Evolutionary conservation across 2,329 filamentous ascomycete species (phyloP).

Genomic region (Fusarium secorum): DNA sequence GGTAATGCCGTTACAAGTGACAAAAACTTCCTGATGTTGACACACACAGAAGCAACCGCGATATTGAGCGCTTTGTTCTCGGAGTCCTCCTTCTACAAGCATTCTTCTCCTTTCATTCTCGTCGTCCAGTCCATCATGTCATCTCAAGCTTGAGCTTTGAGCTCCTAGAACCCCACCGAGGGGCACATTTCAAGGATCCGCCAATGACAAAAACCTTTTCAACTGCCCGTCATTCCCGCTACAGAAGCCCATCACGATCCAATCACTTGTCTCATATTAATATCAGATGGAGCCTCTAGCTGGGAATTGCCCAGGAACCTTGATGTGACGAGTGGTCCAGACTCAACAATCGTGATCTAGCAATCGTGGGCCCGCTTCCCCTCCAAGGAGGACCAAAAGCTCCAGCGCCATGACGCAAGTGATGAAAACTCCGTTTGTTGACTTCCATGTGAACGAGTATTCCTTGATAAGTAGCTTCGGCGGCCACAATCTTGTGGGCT

Average conservation of each 20-base stretch:
- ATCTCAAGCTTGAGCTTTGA: constrained; percentile 1
- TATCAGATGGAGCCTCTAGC: constrained; percentile 27
- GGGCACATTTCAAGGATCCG: constrained; percentile 17
- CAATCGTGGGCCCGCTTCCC: constrained; percentile 14
- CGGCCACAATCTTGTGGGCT: not conserved
- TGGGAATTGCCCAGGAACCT: constrained; percentile 23
- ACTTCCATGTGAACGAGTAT: not conserved
- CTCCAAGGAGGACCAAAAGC: constrained; percentile 24
- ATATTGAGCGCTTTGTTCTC: not conserved
- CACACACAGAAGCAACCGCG: not conserved
- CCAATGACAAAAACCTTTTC: constrained; percentile 22
- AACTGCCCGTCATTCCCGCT: constrained; percentile 26
- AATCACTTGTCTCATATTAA: constrained; percentile 33
- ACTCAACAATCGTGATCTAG: constrained; percentile 30
- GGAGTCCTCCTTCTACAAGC: not conserved
- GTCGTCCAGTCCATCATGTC: constrained; percentile 16
- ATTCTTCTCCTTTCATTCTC: not conserved
- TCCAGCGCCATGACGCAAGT: constrained; percentile 23
- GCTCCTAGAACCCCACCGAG: constrained; percentile 32
- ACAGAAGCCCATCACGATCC: constrained; percentile 18
- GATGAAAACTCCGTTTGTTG: not conserved
- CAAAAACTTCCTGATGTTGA: constrained; percentile 15
- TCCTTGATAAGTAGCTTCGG: not conserved
- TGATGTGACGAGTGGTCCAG: constrained; percentile 18
- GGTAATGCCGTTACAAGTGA: constrained; percentile 29